Evolutionary conservation across 164 flowering plant genomes (phyloP).

Genomic region (Amborella trichopoda): DNA sequence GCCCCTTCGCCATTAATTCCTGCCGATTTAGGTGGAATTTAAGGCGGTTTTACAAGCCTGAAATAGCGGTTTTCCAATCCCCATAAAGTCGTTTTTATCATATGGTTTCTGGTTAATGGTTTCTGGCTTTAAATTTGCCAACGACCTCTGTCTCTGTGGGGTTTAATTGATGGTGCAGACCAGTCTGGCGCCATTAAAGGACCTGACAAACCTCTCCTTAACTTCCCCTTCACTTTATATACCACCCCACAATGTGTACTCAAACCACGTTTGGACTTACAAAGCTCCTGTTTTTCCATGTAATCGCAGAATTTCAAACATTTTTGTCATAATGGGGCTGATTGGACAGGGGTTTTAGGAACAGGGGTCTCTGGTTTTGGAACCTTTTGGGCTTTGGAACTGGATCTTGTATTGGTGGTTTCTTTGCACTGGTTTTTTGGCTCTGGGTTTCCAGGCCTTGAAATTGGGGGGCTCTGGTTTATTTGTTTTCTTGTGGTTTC

Average conservation of each 20-base stretch:
- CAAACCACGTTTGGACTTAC: not conserved
- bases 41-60: not conserved
- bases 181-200: slow-evolving; percentile 19
- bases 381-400: no score
- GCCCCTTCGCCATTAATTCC: not conserved
- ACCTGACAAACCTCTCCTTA: slow-evolving; percentile 5
- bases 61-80: not conserved
- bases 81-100: not conserved
- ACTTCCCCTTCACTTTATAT: not conserved
- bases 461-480: no score
- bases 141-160: slow-evolving; percentile 29
- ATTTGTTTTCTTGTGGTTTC: no score
- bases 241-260: not conserved
- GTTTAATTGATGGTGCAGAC: slow-evolving; percentile 16
- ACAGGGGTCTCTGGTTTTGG: not conserved
- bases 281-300: not conserved
- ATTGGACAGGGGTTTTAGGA: not conserved
- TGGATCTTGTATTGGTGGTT: no score
- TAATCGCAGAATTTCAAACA: not conserved
- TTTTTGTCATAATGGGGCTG: not conserved
- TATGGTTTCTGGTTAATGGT: not conserved
- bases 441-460: no score
- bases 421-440: no score
- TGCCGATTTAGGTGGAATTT: not conserved
- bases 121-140: slow-evolving; percentile 21